Conservation (phyloP, 805 yeast genomes). For the Saturnispora hagleri region DNA sequence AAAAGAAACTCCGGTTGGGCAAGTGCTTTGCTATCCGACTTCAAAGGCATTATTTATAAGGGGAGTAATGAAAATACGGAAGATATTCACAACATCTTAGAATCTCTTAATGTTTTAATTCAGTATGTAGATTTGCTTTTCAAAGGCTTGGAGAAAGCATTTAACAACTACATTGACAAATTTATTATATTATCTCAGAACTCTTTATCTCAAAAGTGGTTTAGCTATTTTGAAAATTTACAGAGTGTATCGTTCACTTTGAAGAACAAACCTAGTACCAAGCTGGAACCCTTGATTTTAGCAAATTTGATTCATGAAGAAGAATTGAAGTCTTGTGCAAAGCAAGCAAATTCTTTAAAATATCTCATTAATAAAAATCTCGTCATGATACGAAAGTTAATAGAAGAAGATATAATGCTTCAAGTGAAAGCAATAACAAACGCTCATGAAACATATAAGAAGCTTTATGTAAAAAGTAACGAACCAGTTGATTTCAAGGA, state of each 20-base stretch:
- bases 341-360: conserved; percentile 19
- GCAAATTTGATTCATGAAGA: conserved; percentile 27
- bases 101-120: conserved; percentile 39
- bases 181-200: conserved; percentile 32
- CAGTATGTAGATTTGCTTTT: conserved; percentile 42
- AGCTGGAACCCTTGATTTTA: conserved; percentile 19
- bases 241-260: conserved; percentile 21
- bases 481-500: conserved; percentile 11
- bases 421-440: conserved; percentile 31
- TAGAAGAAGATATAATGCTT: conserved; percentile 30
- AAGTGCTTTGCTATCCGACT: conserved; percentile 29
- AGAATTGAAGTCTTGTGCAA: conserved; percentile 27
- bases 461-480: conserved; percentile 25
- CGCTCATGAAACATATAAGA: conserved; percentile 33
- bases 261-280: conserved; percentile 10
- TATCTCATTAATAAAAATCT: conserved; percentile 15
- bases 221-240: conserved; percentile 23
- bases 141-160: conserved; percentile 31
- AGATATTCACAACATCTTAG: conserved; percentile 36
- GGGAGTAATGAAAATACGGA: conserved; percentile 16
- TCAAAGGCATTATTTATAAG: conserved; percentile 21
- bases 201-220: conserved; percentile 37
- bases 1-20: conserved; percentile 33
- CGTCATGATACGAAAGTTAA: conserved; percentile 25
- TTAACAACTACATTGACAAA: conserved; percentile 29